Conservation (phyloP, 2,329 filamentous ascomycete genomes). For the Colletotrichum magnum region DNA sequence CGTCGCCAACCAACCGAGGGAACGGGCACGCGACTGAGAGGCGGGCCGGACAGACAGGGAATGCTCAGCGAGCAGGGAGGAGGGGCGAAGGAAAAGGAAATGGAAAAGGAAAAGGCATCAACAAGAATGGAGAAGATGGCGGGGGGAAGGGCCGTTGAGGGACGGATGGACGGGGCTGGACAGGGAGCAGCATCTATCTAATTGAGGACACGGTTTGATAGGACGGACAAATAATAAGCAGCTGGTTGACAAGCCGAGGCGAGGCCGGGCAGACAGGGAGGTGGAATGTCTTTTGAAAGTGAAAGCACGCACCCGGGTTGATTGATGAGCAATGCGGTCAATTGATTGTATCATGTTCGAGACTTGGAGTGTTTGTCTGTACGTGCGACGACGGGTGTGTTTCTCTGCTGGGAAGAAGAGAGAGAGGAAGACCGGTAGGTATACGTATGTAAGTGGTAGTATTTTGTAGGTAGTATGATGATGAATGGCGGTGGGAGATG, state of each 20-base stretch:
- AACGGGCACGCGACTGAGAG: conserved; percentile 25
- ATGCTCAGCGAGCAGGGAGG: neutral
- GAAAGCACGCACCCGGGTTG: no score
- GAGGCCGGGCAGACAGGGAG: conserved; percentile 2
- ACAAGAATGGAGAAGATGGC: conserved; percentile 13
- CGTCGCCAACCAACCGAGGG: conserved; percentile 15
- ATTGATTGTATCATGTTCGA: no score
- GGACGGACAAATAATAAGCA: conserved; percentile 38
- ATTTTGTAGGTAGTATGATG: no score
- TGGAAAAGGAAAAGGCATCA: neutral
- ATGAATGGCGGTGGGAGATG: conserved; percentile 27
- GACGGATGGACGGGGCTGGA: conserved; percentile 4
- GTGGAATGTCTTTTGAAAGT: neutral
- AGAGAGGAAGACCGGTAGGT: neutral
- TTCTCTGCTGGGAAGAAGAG: neutral
- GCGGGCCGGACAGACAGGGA: conserved; percentile 1
- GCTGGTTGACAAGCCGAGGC: conserved; percentile 12
- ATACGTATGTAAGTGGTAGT: neutral
- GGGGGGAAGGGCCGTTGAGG: no score
- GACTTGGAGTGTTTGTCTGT: no score
- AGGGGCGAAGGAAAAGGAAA: conserved; percentile 2
- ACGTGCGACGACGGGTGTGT: no score
- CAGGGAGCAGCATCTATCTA: conserved; percentile 28
- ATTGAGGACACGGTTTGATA: conserved; percentile 28
- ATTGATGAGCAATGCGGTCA: no score